phyloP scores from a whole-genome alignment of 495 filamentous ascomycete genomes.

The Penicillium manginii region DNA sequence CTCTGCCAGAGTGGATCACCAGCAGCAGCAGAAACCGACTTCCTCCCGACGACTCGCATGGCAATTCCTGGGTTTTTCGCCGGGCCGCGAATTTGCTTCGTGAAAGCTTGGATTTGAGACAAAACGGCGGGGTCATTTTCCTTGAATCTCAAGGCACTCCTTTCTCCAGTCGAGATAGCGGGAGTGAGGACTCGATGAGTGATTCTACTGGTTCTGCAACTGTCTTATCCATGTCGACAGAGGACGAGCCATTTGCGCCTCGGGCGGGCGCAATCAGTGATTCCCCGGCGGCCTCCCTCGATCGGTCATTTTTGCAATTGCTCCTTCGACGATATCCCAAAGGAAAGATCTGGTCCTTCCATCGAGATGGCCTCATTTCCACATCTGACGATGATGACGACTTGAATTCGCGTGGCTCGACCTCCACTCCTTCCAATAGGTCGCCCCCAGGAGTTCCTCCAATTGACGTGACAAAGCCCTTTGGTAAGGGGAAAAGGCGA shows the following conservation, averaged over 20 bases:
- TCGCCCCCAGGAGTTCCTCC: constrained; percentile 15
- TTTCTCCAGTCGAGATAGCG: constrained; percentile 34
- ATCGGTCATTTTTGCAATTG: constrained; percentile 49
- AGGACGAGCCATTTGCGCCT: constrained; percentile 45
- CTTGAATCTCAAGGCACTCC: constrained; percentile 46
- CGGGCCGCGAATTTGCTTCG: constrained; percentile 61
- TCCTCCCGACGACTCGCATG: constrained; percentile 43
- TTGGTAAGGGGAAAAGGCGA: constrained; percentile 30
- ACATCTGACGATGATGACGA: constrained; percentile 48
- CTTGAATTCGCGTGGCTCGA: constrained; percentile 23
- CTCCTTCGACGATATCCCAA: constrained; percentile 62
- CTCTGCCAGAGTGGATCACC: constrained; percentile 45
- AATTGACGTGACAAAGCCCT: constrained; percentile 43
- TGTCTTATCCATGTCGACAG: constrained; percentile 42
- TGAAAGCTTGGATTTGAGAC: constrained; percentile 56
- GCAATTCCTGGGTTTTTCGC: constrained; percentile 51
- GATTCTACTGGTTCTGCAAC: constrained; percentile 38
- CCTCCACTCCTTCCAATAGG: constrained; percentile 9
- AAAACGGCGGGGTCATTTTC: constrained; percentile 58
- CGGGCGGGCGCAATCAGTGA: constrained; percentile 33
- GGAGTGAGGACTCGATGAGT: constrained; percentile 34
- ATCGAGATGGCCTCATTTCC: constrained; percentile 50
- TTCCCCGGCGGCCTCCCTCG: constrained; percentile 40
- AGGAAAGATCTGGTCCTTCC: constrained; percentile 69
- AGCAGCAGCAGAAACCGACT: constrained; percentile 37